Base-by-base conservation (phyloP, 2,329 filamentous ascomycete species). In the Claviceps maximensis region DNA sequence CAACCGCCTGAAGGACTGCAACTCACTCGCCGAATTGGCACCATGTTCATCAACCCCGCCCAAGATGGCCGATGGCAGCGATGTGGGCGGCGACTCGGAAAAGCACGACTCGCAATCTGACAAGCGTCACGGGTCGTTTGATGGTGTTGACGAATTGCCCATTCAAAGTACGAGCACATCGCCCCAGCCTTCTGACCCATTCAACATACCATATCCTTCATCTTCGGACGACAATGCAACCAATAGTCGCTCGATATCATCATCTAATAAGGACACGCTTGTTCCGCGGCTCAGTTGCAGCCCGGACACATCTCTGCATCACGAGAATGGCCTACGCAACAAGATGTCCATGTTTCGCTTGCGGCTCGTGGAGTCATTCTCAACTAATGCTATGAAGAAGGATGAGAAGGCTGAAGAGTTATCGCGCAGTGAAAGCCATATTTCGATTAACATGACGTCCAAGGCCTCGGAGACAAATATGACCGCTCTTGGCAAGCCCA, bases 181-280 rank as follows among this genome's bases (percentile, higher is more conserved):
- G 1, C 55, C 57, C 7, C 58, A 58, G 40, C 49, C 58, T 23
- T 67, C 66, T 13, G 64, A 69, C 27, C 67, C 66, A 42, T 68
- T 69, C 51, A 66, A 67, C 45, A 65, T 70, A 51, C 53, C 61
- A 13, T 67, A 65, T 52, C 66, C 66, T 7, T 59, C 60, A 3
- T 61, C 63, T 2, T 53, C 56, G 12, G 53, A 53, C 5, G 49
- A 53, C 47, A 55, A 45, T 4, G 54, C 58, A 42, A 56, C 42
- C 47, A 54, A 49, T 9, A 52, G 54, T 19, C 46, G 50, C 13
- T 54, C 55, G 25, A 54, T 52, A 41, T 49, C 51, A 21, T 56
- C 56, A 15, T 54, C 48, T 7, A 51, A 50, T 21, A 54, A 53
- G 44, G 51, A 51, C 31, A 49, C 48, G 9, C 41, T 58, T 25